A percentile compares a stretch with the other conserved stretches of the same genome.
phyloP scores from a whole-genome alignment of 352 stramenopile species.

The Detonula confervacea region DNA sequence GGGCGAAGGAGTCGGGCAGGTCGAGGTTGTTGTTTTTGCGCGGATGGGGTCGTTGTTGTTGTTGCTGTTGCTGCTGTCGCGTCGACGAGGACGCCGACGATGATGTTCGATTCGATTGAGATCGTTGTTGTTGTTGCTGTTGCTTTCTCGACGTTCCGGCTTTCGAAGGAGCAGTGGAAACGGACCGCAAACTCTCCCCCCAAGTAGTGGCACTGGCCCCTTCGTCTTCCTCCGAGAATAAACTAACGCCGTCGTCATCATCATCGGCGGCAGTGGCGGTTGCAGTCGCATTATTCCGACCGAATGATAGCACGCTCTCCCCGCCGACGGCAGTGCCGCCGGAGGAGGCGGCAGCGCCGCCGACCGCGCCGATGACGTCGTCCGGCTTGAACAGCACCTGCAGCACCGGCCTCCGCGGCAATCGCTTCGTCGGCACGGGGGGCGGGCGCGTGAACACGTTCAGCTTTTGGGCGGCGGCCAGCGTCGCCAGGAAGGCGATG shows the following conservation, averaged over 20 bases:
- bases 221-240: constrained; percentile 51
- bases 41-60: background rate
- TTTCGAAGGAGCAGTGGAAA: background rate
- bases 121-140: too few relatives aligned
- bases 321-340: background rate
- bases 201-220: constrained; percentile 14
- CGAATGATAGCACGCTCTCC: background rate
- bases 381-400: constrained; percentile 83
- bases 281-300: background rate
- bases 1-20: constrained; percentile 83
- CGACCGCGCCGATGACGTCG: constrained; percentile 28
- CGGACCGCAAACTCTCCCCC: constrained; percentile 10
- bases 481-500: constrained; percentile 12
- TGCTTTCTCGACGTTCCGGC: background rate
- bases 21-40: constrained; percentile 36
- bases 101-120: too few relatives aligned
- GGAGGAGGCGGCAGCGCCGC: background rate
- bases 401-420: constrained; percentile 71
- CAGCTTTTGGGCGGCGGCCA: constrained; percentile 39
- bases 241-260: constrained; percentile 33
- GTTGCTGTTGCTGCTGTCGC: background rate
- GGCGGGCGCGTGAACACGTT: constrained; percentile 66
- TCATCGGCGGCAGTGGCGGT: background rate
- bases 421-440: constrained; percentile 70
- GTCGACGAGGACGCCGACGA: too few relatives aligned